Conservation (phyloP, 257 asterid species). For the Penstemon barbatus region DNA sequence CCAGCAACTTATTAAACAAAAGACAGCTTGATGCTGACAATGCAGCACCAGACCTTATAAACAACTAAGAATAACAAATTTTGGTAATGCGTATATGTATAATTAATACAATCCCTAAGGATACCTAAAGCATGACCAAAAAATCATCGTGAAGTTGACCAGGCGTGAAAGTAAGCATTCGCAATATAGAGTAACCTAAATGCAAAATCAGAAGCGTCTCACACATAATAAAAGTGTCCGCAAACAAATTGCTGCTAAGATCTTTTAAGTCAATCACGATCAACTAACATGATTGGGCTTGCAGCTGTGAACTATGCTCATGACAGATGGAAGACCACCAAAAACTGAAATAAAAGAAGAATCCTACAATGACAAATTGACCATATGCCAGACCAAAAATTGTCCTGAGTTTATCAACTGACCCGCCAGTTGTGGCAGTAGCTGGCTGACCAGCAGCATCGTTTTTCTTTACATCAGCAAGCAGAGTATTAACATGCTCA, state of each 20-base stretch:
- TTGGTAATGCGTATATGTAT: too few relatives aligned
- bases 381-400: slow-evolving; percentile 7
- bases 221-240: not conserved
- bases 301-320: not conserved
- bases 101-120: not conserved
- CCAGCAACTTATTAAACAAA: not conserved
- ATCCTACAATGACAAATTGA: slow-evolving; percentile 1
- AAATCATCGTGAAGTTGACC: not conserved
- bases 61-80: too few relatives aligned
- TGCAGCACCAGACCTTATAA: too few relatives aligned
- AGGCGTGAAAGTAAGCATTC: not conserved
- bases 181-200: not conserved
- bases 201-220: not conserved
- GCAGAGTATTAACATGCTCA: slow-evolving; percentile 63
- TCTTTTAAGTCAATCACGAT: not conserved
- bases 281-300: slow-evolving; percentile 9
- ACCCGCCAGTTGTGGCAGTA: slow-evolving; percentile 99
- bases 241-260: not conserved
- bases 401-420: slow-evolving; percentile 39
- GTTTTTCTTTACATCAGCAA: slow-evolving; percentile 78
- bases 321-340: not conserved
- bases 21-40: not conserved
- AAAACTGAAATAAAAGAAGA: slow-evolving; percentile 6
- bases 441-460: slow-evolving; percentile 94
- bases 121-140: not conserved